Base-by-base conservation (phyloP, 371 early-diverging fungal species). In the Mortierella sp. region DNA sequence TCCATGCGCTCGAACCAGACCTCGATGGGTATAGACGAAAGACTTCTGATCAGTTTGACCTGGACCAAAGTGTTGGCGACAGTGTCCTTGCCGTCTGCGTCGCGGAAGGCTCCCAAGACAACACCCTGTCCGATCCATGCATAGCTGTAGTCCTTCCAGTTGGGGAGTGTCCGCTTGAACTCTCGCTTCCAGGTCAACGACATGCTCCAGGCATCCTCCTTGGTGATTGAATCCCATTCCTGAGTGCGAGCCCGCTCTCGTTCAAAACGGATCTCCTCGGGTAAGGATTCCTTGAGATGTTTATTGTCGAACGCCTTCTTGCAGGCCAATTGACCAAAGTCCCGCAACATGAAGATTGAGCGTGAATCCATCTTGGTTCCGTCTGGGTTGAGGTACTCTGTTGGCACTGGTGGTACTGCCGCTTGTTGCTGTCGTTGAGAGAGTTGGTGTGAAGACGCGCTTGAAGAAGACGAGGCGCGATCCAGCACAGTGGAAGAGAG, bases 101-200 rank as follows among this genome's bases (percentile, higher is more conserved):
- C 82, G 28, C 51, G 54, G 72, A 86, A 81, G 11, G 82, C 79
- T 0, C 71, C 70, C 51, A 86, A 55, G n/a, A 86, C 82, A 2
- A 86, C 77, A 34, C 86, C 86, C 53, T 81, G 81, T 26, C 86
- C 86, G 14, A 86, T 72, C 86, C 86, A 86, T 19, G 79, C 77
- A 2, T 50, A 44, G 28, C 54, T 81, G 55, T 76, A 77, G 8
- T 82, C 77, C 69, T 79, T 86, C 79, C 81, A 86, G 73, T 81
- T 86, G 69, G 86, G 86, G 14, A 86, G 46, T 31, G 77, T 76
- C 40, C 31, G 11, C 75, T 86, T 86, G 26, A 81, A 69, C 13
- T 69, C 34, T 44, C 79, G 50, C 73, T 82, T 86, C 86, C 86
- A 86, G 13, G 74, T 61, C 13, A 86, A 55, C 8, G 81, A 78